These are phyloP conservation scores for Populus pruinosa DNA, from an alignment of 345 rosid genomes.

Conservation along the genomic window DNA sequence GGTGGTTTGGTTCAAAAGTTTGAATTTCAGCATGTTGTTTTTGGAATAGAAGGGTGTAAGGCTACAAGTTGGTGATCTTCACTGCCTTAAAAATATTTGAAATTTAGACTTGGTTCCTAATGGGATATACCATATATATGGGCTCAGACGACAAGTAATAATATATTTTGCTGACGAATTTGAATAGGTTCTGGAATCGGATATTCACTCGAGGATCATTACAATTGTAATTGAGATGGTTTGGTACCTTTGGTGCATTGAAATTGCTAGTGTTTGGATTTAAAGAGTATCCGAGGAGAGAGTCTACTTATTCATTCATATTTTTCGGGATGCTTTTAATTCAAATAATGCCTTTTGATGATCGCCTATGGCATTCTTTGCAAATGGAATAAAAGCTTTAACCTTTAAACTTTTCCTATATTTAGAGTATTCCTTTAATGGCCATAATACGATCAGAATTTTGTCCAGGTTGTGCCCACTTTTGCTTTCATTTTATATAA, in stretches of 20 bases:
- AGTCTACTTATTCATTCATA: neutral
- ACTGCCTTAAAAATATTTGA: neutral
- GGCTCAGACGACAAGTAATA: neutral
- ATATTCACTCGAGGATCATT: neutral
- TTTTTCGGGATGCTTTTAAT: neutral
- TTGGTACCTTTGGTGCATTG: neutral
- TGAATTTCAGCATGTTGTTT: neutral
- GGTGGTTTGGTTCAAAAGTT: neutral
- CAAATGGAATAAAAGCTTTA: neutral
- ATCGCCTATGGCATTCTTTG: neutral
- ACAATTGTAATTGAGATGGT: neutral
- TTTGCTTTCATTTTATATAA: neutral
- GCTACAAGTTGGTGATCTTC: neutral
- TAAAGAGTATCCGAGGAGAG: neutral
- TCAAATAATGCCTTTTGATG: neutral
- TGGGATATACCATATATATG: neutral
- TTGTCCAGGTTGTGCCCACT: neutral
- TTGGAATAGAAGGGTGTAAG: neutral
- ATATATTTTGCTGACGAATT: neutral
- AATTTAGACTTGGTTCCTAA: neutral
- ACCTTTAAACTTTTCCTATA: neutral
- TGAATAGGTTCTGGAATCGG: neutral
- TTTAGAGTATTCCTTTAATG: neutral
- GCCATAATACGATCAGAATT: neutral
- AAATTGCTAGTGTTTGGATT: neutral